These are phyloP conservation scores for Neurospora sp. DNA, from an alignment of 495 filamentous ascomycete genomes.

Conservation along the genomic window DNA sequence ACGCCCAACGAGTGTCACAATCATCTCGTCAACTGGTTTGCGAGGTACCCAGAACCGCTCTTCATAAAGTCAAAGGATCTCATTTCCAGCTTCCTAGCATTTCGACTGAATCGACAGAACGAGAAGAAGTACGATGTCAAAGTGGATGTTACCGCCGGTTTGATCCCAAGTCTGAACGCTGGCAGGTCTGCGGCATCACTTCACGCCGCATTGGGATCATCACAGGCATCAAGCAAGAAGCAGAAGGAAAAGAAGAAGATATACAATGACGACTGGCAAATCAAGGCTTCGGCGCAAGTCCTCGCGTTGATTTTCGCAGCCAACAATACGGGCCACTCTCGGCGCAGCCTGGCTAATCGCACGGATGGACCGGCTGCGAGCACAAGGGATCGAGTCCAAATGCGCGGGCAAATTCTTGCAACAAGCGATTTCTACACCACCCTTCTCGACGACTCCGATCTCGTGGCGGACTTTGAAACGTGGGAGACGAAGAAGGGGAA, in stretches of 20 bases:
- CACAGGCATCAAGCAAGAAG: constrained; percentile 29
- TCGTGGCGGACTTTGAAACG: constrained; percentile 77
- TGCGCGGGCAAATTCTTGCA: constrained; percentile 37
- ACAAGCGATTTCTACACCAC: constrained; percentile 84
- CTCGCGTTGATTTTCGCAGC: constrained; percentile 78
- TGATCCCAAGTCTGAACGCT: constrained; percentile 61
- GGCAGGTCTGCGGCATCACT: constrained; percentile 51
- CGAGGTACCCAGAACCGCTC: constrained; percentile 54
- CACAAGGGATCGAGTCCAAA: constrained; percentile 21
- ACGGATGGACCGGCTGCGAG: neutral
- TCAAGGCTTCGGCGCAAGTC: constrained; percentile 69
- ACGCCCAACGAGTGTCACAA: constrained; percentile 67
- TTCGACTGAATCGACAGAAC: constrained; percentile 65
- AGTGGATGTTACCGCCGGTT: constrained; percentile 47
- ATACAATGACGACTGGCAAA: constrained; percentile 87
- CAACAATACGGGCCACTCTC: constrained; percentile 49
- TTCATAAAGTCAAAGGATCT: constrained; percentile 69
- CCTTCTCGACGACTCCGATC: constrained; percentile 72
- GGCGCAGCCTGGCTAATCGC: constrained; percentile 6
- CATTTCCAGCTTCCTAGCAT: constrained; percentile 69
- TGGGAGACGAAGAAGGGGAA: constrained; percentile 70
- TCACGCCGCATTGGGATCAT: constrained; percentile 65
- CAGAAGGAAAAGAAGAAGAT: constrained; percentile 44
- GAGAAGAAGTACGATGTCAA: constrained; percentile 51
- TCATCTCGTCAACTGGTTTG: constrained; percentile 77